These are phyloP conservation scores for Fusarium vanettenii DNA, from an alignment of 2,329 filamentous ascomycete species.

Conservation along the genomic window DNA sequence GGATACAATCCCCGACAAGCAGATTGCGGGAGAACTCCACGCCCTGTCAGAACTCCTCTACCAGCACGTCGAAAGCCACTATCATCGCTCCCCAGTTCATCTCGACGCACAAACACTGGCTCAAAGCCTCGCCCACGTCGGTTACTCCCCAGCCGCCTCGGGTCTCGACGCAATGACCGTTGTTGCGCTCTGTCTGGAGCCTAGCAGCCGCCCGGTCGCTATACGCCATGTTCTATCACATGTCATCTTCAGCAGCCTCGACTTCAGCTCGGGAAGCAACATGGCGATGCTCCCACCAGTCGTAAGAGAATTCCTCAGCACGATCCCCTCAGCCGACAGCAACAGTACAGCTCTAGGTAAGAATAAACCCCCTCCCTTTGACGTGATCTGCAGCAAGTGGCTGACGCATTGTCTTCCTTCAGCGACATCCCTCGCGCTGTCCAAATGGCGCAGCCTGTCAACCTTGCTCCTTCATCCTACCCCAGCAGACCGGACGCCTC, in stretches of 20 bases:
- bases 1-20: conserved; percentile 50
- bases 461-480: conserved; percentile 55
- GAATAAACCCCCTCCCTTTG: not conserved
- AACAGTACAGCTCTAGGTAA: conserved; percentile 47
- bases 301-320: conserved; percentile 45
- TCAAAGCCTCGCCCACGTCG: conserved; percentile 41
- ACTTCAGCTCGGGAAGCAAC: conserved; percentile 40
- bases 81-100: conserved; percentile 46
- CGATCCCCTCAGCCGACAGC: conserved; percentile 44
- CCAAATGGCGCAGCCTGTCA: conserved; percentile 56
- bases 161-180: conserved; percentile 32
- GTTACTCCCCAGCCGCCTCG: conserved; percentile 34
- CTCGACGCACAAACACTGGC: conserved; percentile 32
- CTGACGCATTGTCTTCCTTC: not conserved
- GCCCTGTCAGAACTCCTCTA: conserved; percentile 51
- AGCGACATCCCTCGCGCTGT: conserved; percentile 48
- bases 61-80: conserved; percentile 55
- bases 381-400: not conserved
- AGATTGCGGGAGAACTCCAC: conserved; percentile 48
- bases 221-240: conserved; percentile 54
- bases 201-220: conserved; percentile 46
- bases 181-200: conserved; percentile 47
- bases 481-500: conserved; percentile 50
- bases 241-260: conserved; percentile 50
- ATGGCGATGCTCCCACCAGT: conserved; percentile 53